Base-by-base conservation (phyloP, 2,329 filamentous ascomycete genomes). In the Gremmenia infestans region DNA sequence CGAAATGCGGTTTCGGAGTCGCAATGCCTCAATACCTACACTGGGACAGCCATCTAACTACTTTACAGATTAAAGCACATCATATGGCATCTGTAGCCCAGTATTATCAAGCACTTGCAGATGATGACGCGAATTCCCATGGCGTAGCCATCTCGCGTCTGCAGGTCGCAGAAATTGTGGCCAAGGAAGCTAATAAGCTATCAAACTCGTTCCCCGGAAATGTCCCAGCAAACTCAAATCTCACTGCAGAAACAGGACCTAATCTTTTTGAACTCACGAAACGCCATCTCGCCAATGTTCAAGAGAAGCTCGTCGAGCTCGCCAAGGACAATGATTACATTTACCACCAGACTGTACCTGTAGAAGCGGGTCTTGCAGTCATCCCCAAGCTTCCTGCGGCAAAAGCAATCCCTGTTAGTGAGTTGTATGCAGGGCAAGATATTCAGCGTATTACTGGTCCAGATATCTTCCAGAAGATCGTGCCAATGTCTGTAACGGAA, bases 261-360 rank as follows among this genome's bases (percentile, higher is more conserved):
- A 79, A 85, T 52, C 74, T 99, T 37, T 76, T 83, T n/a, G 91
- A 96, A 36, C 81, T 96, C 61, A 86, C 90, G 15, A 96, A 91
- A 71, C 83, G 91, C 59, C 93, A 97, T 65, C 74, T 89, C 28
- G 79, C 88, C 0, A 87, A 84, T 35, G 87, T 96, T 3, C 88
- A 96, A 69, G 88, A 93, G 59, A 92, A 89, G 70, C 76, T 96
- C 22, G 77, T 78, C 17, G 86, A 89, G 58, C 80, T 92, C 50
- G 79, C 81, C 63, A 96, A 96, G 67, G 94, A 99, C 72, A 99
- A 99, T 64, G 94, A 99, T 70, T 97, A 94, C 72, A 96, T 99
- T 70, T 99, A 99, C 69, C 94, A 99, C 70, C 91, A 97, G 65
- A 86, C 85, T 1, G 87, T 99, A 1, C 93, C 94, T 0, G 86